Base-by-base conservation (phyloP, 2,329 filamentous ascomycete genomes). In the Cryphonectria radicalis region DNA sequence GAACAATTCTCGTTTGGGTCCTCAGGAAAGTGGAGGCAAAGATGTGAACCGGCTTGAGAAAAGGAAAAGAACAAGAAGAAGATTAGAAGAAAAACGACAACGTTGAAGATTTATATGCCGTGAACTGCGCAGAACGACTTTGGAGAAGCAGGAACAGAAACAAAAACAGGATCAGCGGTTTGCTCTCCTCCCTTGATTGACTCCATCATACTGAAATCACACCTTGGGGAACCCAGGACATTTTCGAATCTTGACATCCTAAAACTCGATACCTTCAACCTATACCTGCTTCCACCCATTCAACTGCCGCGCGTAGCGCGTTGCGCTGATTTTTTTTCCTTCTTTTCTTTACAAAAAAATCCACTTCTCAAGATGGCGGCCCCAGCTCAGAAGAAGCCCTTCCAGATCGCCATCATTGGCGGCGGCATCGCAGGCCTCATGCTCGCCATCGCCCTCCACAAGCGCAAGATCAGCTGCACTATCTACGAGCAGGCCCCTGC, bases 391-490 rank as follows among this genome's bases (percentile, higher is more conserved):
- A 53, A 63, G 2, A 76, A 76, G 53, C 75, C 76, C 7, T 76
- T 81, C 67, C 74, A 79, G 65, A 70, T 82, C 63, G 81, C 81
- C 70, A 79, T 83, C 46, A 75, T 83, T 32, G 85, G 76, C 76
- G 83, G 75, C 74, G 84, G 76, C 76, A 85, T 77, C 73, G 84
- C 77, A 70, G 82, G 81, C 14, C 73, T 82, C 0, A 79, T 77
- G 7, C 76, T 82, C 10, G 79, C 81, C 3, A 77, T 82, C 37
- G 74, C 74, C 22, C 77, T 83, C 7, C 73, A 76, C 19, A 70
- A 74, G 65, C 78, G 79, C 43, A 70, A 75, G 40, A 75, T 82
- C n/a, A 72, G 74, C 2, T 75, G 77, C 70, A 81, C 76, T 13
- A 70, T 83, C 28, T 82, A 82, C 74, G 81, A 83, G 70, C 77